phyloP scores from a whole-genome alignment of 345 rosid genomes.

The Garcia nutans region DNA sequence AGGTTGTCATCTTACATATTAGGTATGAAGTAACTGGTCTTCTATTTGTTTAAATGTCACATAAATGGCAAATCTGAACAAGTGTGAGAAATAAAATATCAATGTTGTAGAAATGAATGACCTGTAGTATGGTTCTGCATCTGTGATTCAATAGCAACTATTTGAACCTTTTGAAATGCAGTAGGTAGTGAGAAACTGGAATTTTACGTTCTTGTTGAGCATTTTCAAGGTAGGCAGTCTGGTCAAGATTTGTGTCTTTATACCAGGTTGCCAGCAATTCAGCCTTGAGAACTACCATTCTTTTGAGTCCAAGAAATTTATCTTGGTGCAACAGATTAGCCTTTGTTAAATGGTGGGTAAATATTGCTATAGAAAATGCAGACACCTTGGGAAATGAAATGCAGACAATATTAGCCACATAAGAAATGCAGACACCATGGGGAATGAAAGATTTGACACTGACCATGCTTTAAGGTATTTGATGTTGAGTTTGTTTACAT shows the following conservation, averaged over 20 bases:
- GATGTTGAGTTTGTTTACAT: too few relatives aligned
- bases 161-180: background rate
- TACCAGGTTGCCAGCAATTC: background rate
- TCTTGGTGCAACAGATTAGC: background rate
- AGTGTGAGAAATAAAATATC: background rate
- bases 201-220: background rate
- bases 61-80: background rate
- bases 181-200: background rate
- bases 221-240: background rate
- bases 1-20: background rate
- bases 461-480: too few relatives aligned
- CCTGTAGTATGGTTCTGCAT: background rate
- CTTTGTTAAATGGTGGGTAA: background rate
- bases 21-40: background rate
- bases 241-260: background rate
- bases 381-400: too few relatives aligned
- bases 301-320: background rate
- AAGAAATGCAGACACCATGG: too few relatives aligned
- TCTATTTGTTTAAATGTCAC: background rate
- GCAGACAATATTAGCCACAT: too few relatives aligned
- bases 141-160: too few relatives aligned
- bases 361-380: too few relatives aligned
- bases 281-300: background rate
- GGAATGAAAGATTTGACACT: too few relatives aligned
- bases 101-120: background rate